Base-by-base conservation (phyloP, 1,284 basidiomycete species). In the Leccinum angustisporum region DNA sequence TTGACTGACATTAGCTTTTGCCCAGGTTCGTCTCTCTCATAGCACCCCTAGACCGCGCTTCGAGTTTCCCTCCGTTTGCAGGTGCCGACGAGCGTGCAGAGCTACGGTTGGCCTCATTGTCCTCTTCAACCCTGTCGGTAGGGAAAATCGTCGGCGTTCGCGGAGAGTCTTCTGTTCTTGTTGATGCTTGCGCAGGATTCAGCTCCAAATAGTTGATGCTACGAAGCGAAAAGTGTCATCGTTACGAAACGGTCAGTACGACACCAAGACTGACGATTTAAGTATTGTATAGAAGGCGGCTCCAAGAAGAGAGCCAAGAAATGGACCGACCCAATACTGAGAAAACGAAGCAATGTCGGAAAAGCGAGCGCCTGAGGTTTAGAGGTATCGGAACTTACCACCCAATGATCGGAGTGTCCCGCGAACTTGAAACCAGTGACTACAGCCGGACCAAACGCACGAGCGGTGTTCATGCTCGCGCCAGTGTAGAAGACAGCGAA, bases 381-480 rank as follows among this genome's bases (percentile, higher is more conserved):
- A 2, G 18, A 9, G 54, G 7, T 46, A 33, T 53, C n/a, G 16
- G 27, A 14, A 77, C 81, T 53, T 72, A 86, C 84, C 63, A 86
- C 81, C 88, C 88, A 90, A 61, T 90, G 88, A 21, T 79, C 72
- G 21, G 73, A 65, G 38, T 75, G 69, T 36, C 70, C 69, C 25
- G 58, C 61, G 21, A 70, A 71, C 1, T 77, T 73, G 70, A 91
- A 92, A 7, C 83, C 82, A 2, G 83, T 79, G 46, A 92, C 79
- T 14, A 85, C 86, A 3, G 89, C 87, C 0, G 91, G 91, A 1
- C 90, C 91, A 71, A 92, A 91, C 0, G 89, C 77, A 65, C 90
- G 82, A 13, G 91, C 90, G 2, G 88, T 86, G 70, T 92, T 92
- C 81, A 86, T 83, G 14, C 78, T 79, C 11, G 81, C 84, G 5